Evolutionary conservation across 495 filamentous ascomycete genomes (phyloP).

Genomic region (Venustampulla echinocandica): DNA sequence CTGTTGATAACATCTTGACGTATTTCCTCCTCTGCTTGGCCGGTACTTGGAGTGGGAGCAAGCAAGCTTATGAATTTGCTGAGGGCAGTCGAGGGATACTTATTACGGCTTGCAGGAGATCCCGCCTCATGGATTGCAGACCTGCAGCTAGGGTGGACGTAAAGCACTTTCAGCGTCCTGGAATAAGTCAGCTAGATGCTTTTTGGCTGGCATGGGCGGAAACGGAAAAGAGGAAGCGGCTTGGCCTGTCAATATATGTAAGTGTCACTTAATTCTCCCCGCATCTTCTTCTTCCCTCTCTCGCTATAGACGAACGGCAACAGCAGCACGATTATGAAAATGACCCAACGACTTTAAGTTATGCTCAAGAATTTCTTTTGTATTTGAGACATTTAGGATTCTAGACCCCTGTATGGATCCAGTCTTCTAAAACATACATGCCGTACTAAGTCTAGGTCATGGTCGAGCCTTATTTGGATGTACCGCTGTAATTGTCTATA

Average conservation of each 20-base stretch:
- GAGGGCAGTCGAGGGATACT: conserved; percentile 23
- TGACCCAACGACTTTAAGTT: too few species aligned
- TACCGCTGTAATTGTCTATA: too few species aligned
- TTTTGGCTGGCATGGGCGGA: conserved; percentile 21
- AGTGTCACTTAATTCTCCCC: conserved; percentile 6
- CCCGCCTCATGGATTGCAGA: conserved; percentile 23
- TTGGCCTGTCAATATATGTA: conserved; percentile 25
- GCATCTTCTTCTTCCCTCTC: background rate
- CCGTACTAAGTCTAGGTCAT: too few species aligned
- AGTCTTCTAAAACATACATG: too few species aligned
- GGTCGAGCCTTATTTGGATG: too few species aligned
- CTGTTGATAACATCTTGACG: conserved; percentile 20
- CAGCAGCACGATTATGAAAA: too few species aligned
- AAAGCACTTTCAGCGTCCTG: conserved; percentile 3
- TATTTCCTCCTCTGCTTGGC: conserved; percentile 22
- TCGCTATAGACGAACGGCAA: too few species aligned
- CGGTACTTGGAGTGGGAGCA: conserved; percentile 24
- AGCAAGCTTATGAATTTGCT: conserved; percentile 21
- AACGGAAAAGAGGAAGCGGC: conserved; percentile 22
- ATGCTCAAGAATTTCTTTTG: too few species aligned
- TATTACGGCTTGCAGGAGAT: conserved; percentile 19
- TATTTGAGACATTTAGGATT: too few species aligned
- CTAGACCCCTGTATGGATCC: too few species aligned
- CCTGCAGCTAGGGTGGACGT: conserved; percentile 4
- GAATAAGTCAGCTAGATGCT: conserved; percentile 15